Conservation (phyloP, 176 grass and related monocot species). For the Triticum monococcum region DNA sequence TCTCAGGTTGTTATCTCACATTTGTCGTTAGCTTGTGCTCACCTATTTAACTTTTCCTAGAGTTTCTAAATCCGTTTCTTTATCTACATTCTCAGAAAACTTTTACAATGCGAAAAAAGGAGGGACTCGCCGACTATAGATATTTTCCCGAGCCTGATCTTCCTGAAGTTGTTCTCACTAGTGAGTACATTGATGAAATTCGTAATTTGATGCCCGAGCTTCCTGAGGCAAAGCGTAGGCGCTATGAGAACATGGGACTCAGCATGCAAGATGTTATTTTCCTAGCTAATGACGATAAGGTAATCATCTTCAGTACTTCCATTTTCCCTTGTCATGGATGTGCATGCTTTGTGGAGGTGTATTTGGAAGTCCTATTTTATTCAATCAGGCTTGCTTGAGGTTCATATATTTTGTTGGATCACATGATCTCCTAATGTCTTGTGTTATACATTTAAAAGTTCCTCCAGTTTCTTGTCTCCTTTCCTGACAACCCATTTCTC, state of each 20-base stretch:
- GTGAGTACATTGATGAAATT: constrained; percentile 74
- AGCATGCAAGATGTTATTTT: constrained; percentile 97
- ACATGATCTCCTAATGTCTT: not conserved
- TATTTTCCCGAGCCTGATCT: constrained; percentile 98
- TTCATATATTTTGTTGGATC: constrained; percentile 7
- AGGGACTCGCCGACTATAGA: constrained; percentile 94
- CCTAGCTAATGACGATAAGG: constrained; percentile 88
- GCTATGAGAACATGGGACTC: constrained; percentile 86
- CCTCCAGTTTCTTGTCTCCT: not conserved
- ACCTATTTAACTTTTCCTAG: constrained; percentile 13
- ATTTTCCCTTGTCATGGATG: constrained; percentile 3
- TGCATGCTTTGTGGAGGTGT: not conserved
- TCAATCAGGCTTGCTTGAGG: not conserved
- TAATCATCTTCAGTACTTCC: constrained; percentile 37
- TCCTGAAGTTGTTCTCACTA: constrained; percentile 78
- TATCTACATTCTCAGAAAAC: constrained; percentile 69
- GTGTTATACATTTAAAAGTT: not conserved
- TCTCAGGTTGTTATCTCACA: constrained; percentile 52
- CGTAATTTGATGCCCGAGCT: constrained; percentile 75
- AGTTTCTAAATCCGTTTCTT: constrained; percentile 24
- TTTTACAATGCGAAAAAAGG: constrained; percentile 94
- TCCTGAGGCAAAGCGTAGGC: constrained; percentile 91
- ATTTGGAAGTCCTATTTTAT: constrained; percentile 1
- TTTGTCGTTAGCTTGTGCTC: not conserved
- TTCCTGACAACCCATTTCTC: not conserved